Evolutionary conservation across 1,284 basidiomycete genomes (phyloP).

Genomic region (Irpex rosettiformis): DNA sequence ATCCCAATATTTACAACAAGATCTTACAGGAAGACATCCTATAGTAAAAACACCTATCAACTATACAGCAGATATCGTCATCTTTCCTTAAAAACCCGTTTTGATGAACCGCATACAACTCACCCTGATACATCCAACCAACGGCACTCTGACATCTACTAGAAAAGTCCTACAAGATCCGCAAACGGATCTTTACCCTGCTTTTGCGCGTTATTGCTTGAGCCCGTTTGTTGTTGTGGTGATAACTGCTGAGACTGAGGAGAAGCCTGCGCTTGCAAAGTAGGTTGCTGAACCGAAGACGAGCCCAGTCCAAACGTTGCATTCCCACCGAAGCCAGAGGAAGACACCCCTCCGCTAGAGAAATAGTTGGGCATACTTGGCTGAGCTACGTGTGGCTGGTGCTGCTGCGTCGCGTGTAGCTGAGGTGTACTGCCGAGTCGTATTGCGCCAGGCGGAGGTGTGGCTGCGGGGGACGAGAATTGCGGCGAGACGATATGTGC

Average conservation of each 20-base stretch:
- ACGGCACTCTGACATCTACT: slow-evolving; percentile 16
- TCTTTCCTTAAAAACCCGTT: not conserved
- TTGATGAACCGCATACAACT: not conserved
- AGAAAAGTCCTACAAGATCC: slow-evolving; percentile 75
- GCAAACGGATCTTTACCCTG: slow-evolving; percentile 78
- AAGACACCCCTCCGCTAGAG: not conserved
- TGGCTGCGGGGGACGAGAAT: not conserved
- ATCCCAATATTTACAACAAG: not conserved
- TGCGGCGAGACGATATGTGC: slow-evolving; percentile 6
- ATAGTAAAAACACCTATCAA: not conserved
- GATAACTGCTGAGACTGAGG: slow-evolving; percentile 17
- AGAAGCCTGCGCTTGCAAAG: slow-evolving; percentile 2
- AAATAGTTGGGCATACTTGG: slow-evolving; percentile 1
- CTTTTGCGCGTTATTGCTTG: slow-evolving; percentile 24
- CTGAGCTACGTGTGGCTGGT: not conserved
- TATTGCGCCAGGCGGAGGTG: not conserved
- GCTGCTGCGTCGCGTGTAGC: slow-evolving; percentile 13
- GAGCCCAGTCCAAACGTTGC: not conserved
- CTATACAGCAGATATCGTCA: not conserved
- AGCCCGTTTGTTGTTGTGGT: slow-evolving; percentile 17
- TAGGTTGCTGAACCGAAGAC: not conserved
- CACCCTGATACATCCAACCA: not conserved
- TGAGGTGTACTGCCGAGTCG: slow-evolving; percentile 18
- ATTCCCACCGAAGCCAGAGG: slow-evolving; percentile 4
- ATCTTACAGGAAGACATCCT: not conserved